A percentile compares a stretch with the other conserved stretches of the same genome.
These are phyloP conservation scores for Paxillus rubicundulus DNA, from an alignment of 768 basidiomycete species.

Conservation along the genomic window DNA sequence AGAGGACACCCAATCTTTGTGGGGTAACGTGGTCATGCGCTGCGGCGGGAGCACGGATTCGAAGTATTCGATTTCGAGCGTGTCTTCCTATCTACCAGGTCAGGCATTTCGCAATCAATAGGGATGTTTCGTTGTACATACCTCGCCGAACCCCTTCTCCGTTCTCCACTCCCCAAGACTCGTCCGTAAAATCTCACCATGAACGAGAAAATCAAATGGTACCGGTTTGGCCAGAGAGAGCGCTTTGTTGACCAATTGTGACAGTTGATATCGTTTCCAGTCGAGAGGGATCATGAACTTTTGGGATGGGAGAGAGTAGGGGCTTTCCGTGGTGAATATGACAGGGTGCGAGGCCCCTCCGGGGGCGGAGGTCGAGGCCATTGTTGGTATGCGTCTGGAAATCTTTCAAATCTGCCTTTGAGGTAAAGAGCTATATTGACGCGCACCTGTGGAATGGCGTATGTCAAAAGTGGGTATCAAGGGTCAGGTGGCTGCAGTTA, in stretches of 20 bases:
- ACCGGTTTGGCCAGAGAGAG: slow-evolving; percentile 68
- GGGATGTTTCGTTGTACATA: slow-evolving; percentile 20
- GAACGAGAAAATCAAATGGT: slow-evolving; percentile 91
- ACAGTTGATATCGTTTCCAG: slow-evolving; percentile 96
- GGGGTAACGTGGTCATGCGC: slow-evolving; percentile 72
- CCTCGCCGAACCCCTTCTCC: slow-evolving; percentile 70
- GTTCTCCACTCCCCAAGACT: slow-evolving; percentile 73
- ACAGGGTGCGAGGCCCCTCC: slow-evolving; percentile 37
- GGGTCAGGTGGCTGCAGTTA: no score
- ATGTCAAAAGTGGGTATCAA: no score
- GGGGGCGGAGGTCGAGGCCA: no score
- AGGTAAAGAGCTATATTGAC: not conserved
- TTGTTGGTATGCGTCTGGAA: not conserved
- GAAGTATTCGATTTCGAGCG: slow-evolving; percentile 89
- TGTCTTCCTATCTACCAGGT: slow-evolving; percentile 64
- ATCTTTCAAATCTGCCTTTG: not conserved
- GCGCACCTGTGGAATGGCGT: no score
- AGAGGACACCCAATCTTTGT: slow-evolving; percentile 93
- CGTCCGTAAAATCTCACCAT: slow-evolving; percentile 74
- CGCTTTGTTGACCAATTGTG: slow-evolving; percentile 95
- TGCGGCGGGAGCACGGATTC: slow-evolving; percentile 86
- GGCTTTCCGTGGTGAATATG: slow-evolving; percentile 69
- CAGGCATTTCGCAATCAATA: slow-evolving; percentile 3
- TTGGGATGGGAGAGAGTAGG: slow-evolving; percentile 76
- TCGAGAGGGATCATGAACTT: slow-evolving; percentile 89